Conservation (phyloP, 129 eudicot genomes). For the Centrapalus pauciflorus region DNA sequence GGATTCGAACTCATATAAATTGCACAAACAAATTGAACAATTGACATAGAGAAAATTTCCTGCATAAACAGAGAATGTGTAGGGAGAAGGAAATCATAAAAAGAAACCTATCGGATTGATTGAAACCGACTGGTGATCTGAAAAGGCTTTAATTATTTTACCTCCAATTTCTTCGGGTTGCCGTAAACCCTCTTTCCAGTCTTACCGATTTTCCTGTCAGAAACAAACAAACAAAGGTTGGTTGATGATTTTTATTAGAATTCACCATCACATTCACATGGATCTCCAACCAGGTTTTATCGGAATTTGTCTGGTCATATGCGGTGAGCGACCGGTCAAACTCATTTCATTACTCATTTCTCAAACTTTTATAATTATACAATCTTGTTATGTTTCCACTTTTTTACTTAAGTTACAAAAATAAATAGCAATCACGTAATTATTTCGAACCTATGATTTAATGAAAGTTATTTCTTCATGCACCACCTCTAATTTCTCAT, state of each 20-base stretch:
- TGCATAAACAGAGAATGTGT: not conserved
- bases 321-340: not conserved
- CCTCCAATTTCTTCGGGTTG: slow-evolving; percentile 7
- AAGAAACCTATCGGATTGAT: slow-evolving; percentile 7
- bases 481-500: no score
- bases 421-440: no score
- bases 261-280: not conserved
- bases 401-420: no score
- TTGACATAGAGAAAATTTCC: not conserved
- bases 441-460: no score
- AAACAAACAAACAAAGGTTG: slow-evolving; percentile 5
- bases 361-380: no score
- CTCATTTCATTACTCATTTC: no score
- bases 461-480: no score
- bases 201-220: not conserved
- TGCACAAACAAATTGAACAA: slow-evolving; percentile 2
- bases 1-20: not conserved
- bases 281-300: not conserved
- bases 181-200: slow-evolving; percentile 15
- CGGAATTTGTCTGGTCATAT: not conserved
- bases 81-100: not conserved
- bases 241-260: slow-evolving; percentile 3
- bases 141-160: slow-evolving; percentile 8
- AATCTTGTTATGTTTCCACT: no score
- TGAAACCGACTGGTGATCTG: slow-evolving; percentile 11